Evolutionary conservation across 75 land plant genomes (phyloP).

Genomic region (Pseudotsuga menziesii): DNA sequence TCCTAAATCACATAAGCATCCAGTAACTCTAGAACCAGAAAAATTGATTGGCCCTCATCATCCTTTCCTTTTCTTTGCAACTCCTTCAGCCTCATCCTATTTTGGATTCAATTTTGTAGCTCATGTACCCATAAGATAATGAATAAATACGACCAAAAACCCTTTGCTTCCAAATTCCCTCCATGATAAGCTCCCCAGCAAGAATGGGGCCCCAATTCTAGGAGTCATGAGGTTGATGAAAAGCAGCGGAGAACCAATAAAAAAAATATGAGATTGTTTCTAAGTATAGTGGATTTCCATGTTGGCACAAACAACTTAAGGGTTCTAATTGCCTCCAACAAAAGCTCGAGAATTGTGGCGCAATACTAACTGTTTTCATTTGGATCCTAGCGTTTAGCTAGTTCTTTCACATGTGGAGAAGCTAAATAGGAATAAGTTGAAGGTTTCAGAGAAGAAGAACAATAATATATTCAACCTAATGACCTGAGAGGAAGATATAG

Average conservation of each 20-base stretch:
- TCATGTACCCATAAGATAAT: constrained; percentile 72
- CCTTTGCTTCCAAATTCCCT: constrained; percentile 68
- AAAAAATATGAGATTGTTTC: constrained; percentile 59
- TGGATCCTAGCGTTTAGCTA: background rate
- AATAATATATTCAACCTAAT: too few species aligned
- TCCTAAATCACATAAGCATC: too few species aligned
- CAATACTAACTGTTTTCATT: background rate
- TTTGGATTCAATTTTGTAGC: constrained; percentile 82
- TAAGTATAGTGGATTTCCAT: constrained; percentile 62
- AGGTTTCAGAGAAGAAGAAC: too few species aligned
- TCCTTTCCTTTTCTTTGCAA: constrained; percentile 84
- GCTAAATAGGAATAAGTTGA: too few species aligned
- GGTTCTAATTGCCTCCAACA: too few species aligned
- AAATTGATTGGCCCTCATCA: constrained; percentile 89
- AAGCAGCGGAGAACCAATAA: constrained; percentile 63
- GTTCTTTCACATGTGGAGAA: too few species aligned
- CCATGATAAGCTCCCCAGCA: constrained; percentile 74
- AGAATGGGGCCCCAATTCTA: constrained; percentile 65
- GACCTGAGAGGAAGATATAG: too few species aligned
- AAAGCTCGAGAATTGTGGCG: background rate
- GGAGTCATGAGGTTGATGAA: constrained; percentile 54
- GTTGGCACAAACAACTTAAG: constrained; percentile 45
- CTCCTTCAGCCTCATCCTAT: constrained; percentile 79
- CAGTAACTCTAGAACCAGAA: too few species aligned
- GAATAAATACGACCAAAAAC: constrained; percentile 59